Evolutionary conservation across 352 stramenopile species (phyloP), one percentile per base, ranked within the genome.

Genomic region (Elongisporangium anandrum): DNA sequence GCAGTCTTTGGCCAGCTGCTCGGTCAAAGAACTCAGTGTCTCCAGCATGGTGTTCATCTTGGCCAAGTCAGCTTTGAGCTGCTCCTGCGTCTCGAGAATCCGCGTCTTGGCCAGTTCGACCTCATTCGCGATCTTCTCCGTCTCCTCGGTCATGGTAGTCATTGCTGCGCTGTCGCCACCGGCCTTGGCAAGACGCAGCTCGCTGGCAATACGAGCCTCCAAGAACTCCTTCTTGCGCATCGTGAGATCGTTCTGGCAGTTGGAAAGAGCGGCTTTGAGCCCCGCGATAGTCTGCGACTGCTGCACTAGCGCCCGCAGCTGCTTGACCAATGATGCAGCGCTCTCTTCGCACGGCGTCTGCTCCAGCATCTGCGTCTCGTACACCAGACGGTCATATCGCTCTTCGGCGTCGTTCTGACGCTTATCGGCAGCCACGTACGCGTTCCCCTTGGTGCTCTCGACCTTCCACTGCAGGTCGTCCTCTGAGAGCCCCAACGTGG

Each of bases 401-500:
- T 90, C 83, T 50, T 93, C 83, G 21, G 77, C 75, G 13, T 75
- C 69, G 47, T 54, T 58, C 19, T 90, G 57, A 26, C 86, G 76
- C 0, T 63, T 61, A 57, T 90, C 81, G 1, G 81, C 81, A 20
- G 79, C 74, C 2, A 88, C 56, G 63, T 85, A 93, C 15, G 79
- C 80, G 48, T 93, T 92, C 2, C 79, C 79, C 50, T 88, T 86
- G 19, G 80, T 61, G 52, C 77, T 89, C 52, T 93, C 81, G 23
- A 93, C 77, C 59, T 88, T 88, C 83, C 81, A 93, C 50, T 86
- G 70, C 24, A 92, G 68, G 19, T 92, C 83, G 66, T 92, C 83
- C 13, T 92, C 83, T 9, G 77, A 87, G 19, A 92, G 71, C 3
- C 83, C 83, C 3, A 92, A 66, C 17, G 75, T 79, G 15, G 80